Evolutionary conservation across 805 yeast species (phyloP).

Genomic region (Saccharomyces eubayanus): DNA sequence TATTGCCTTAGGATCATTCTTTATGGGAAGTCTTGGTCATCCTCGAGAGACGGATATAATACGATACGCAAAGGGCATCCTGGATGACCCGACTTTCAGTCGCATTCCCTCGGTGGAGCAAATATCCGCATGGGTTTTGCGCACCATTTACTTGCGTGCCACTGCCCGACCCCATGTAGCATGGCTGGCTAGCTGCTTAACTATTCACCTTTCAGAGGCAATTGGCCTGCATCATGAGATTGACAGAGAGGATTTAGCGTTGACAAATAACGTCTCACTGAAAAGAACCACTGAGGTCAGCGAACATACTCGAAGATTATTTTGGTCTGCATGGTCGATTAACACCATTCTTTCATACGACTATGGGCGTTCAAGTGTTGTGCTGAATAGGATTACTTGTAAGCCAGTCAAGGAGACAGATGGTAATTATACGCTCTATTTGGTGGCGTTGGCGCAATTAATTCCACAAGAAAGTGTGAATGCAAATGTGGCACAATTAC

Average conservation of each 20-base stretch:
- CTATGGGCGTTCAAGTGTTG: conserved; percentile 8
- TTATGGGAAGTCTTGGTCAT: conserved; percentile 7
- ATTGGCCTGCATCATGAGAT: conserved; percentile 8
- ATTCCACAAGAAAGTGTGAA: conserved; percentile 4
- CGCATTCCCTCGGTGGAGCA: conserved; percentile 8
- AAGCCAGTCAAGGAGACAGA: conserved; percentile 1
- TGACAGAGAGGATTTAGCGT: conserved; percentile 3
- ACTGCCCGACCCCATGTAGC: conserved; percentile 8
- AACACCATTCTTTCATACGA: conserved; percentile 8
- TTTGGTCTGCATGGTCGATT: conserved; percentile 10
- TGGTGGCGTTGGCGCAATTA: conserved; percentile 4
- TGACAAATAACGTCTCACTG: background rate
- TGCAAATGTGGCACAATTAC: background rate
- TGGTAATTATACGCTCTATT: conserved; percentile 1
- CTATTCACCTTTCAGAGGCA: conserved; percentile 8
- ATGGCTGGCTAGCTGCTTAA: conserved; percentile 8
- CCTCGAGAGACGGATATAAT: conserved; percentile 10
- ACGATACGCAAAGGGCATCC: conserved; percentile 5
- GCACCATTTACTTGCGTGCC: conserved; percentile 7
- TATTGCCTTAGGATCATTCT: conserved; percentile 8
- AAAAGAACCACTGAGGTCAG: background rate
- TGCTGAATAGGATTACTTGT: conserved; percentile 5
- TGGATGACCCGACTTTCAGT: conserved; percentile 9
- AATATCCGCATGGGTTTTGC: conserved; percentile 7
- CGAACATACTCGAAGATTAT: conserved; percentile 6